These are phyloP conservation scores for Nothophoma quercina DNA, from an alignment of 2,329 filamentous ascomycete species.

Conservation along the genomic window DNA sequence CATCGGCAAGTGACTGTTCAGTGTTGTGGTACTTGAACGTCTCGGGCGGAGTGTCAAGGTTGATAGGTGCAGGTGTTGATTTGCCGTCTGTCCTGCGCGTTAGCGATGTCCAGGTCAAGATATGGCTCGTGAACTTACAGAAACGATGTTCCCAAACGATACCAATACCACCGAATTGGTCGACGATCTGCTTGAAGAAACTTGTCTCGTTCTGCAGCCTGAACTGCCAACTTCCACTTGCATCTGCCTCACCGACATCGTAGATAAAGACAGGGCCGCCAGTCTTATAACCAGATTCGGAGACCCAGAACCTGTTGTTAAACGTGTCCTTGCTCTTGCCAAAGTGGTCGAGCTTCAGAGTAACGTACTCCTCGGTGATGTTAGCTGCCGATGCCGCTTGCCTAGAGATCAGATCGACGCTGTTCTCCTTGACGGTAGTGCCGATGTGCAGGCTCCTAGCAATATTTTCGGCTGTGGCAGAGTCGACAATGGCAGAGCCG, in stretches of 20 bases:
- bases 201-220: conserved; percentile 40
- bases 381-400: conserved; percentile 16
- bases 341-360: conserved; percentile 49
- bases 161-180: conserved; percentile 47
- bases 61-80: conserved; percentile 46
- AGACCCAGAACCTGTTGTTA: conserved; percentile 50
- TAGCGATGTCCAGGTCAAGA: background rate
- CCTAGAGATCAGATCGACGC: conserved; percentile 2
- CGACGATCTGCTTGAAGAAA: conserved; percentile 48
- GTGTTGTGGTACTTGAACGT: conserved; percentile 49
- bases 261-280: conserved; percentile 51
- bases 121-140: conserved; percentile 24
- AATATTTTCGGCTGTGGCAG: conserved; percentile 2
- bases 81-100: conserved; percentile 44
- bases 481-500: conserved; percentile 35
- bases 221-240: conserved; percentile 31
- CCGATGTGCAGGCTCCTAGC: conserved; percentile 19
- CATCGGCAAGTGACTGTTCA: conserved; percentile 53
- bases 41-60: conserved; percentile 41
- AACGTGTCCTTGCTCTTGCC: conserved; percentile 41
- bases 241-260: conserved; percentile 48
- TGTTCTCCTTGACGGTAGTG: conserved; percentile 4
- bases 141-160: conserved; percentile 53
- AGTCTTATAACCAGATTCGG: conserved; percentile 41
- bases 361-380: conserved; percentile 43